Evolutionary conservation across 345 rosid genomes (phyloP), one percentile per base, ranked within the genome.

Genomic region (Boechera divaricarpa): DNA sequence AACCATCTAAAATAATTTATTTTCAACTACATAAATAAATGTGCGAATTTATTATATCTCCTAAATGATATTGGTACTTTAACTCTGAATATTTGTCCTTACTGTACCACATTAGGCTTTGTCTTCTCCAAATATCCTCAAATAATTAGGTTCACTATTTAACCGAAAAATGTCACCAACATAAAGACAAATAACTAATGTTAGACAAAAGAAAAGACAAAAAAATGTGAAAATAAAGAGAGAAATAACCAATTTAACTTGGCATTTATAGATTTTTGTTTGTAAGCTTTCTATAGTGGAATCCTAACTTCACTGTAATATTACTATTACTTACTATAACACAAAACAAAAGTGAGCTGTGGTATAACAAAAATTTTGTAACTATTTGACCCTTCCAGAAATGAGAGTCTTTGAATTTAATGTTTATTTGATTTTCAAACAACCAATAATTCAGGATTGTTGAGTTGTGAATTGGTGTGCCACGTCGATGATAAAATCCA

Each of bases 11-110:
- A 55, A 56, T 64, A 26, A 56, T 63, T 45, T 47, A 36, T 29
- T 63, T 63, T 77, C 58, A 77, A 26, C 70, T 62, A 38, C 57
- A 64, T 56, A 56, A 56, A 64, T 56, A 56, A 56, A 77, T 77
- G 47, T 63, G 72, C 67, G 7, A 64, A 45, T 56, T 77, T 56
- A 77, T 47, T 63, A 36, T 32, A 13, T 28, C 35, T 60, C 74
- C 48, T 21, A 16, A 63, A 63, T 63, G 65, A 55, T 64, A 38
- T 63, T 77, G 76, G 76, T 77, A 77, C 81, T 77, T 56, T 70
- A 36, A 47, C 55, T 56, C 45, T 71, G 72, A 39, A 71, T 57
- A 71, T 70, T 45, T 77, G 77, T 77, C 61, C 60, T 70, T 69
- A 69, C 70, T 62, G 80, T 76, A 61, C 64, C 16, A 35, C 60